phyloP scores from a whole-genome alignment of 257 asterid species.

The Apocynum venetum region DNA sequence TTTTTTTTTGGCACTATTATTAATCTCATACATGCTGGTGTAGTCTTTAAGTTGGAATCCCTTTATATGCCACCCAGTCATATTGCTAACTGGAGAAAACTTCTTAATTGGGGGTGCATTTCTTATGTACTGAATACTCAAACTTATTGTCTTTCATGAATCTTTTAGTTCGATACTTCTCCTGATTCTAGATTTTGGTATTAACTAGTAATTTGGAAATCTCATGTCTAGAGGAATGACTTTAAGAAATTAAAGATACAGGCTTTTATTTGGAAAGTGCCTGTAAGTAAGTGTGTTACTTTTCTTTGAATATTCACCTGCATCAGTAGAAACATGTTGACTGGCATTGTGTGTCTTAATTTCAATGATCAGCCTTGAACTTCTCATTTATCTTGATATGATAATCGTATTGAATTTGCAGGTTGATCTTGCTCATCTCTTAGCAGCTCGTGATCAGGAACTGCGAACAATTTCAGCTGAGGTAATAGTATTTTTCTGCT shows the following conservation, averaged over 20 bases:
- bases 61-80: not conserved
- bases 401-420: constrained; percentile 31
- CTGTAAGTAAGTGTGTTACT: not conserved
- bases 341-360: not conserved
- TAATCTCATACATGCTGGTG: not conserved
- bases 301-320: not conserved
- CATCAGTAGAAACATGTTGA: not conserved
- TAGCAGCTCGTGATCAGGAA: constrained; percentile 97
- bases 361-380: not conserved
- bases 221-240: not conserved
- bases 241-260: not conserved
- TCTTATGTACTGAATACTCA: not conserved
- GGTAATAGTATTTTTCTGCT: constrained; percentile 36
- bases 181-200: not conserved
- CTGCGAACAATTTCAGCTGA: constrained; percentile 92
- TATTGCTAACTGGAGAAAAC: not conserved
- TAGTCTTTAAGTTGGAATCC: not conserved
- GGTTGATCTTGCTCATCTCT: constrained; percentile 95
- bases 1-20: not conserved
- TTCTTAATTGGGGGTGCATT: not conserved
- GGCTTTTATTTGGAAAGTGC: not conserved
- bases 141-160: not conserved
- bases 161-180: not conserved
- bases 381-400: constrained; percentile 3
- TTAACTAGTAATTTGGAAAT: not conserved